Evolutionary conservation across 768 basidiomycete species (phyloP), one percentile per base, ranked within the genome.

Genomic region (Leccinum disarticulatum): DNA sequence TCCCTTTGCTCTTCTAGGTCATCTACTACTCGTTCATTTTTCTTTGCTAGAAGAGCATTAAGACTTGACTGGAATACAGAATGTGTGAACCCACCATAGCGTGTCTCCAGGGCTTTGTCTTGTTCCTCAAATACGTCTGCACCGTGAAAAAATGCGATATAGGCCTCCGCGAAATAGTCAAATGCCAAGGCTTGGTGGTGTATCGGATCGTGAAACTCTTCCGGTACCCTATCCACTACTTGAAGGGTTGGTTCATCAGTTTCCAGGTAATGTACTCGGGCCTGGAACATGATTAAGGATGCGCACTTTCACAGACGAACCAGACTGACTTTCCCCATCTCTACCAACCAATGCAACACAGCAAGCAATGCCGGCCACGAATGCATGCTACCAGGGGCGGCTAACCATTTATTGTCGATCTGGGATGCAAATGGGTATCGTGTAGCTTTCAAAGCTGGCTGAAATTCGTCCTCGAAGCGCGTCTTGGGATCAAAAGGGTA

Each of bases 301-400:
- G 13, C 22, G 6, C 17, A 54, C 41, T 19, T 35, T 19, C 41
- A 55, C 0, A n/a, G 59, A 54, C 11, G 31, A 58, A 54, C 25
- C 22, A 6, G n/a, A 70, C 79, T 28, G 66, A 95, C 96, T 77
- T 88, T 89, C 67, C 90, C 88, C 64, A 92, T 73, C 66, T 92
- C 88, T 8, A 91, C 91, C 14, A 99, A 76, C 97, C 97, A 99
- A 73, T 95, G 90, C 35, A 98, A 71, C 68, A 91, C 90, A 22
- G 91, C 96, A 15, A 98, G 79, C 27, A 97, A 74, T 22, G 85
- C 79, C 0, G 93, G 92, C 97, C 96, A 98, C n/a, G 89, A 87
- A 74, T 93, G 90, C 79, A 90, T 88, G 56, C 87, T 89, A 0
- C 92, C 95, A 0, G 94, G 91, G 2, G 95, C 88, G 8, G 88